Evolutionary conservation across 257 asterid species (phyloP).

Genomic region (Nicotiana sylvestris): DNA sequence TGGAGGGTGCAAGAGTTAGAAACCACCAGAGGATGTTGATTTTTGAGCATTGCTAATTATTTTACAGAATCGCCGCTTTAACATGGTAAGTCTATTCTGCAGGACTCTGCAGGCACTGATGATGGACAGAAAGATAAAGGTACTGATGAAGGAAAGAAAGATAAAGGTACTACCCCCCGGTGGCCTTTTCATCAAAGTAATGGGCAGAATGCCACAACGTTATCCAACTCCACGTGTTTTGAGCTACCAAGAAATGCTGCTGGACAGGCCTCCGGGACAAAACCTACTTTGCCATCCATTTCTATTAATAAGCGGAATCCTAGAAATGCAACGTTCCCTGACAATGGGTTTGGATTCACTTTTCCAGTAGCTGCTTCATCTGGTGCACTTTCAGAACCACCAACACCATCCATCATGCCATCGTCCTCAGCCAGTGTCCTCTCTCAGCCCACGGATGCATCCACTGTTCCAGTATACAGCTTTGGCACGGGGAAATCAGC

Average conservation of each 20-base stretch:
- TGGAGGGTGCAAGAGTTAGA: constrained; percentile 4
- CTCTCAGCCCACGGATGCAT: constrained; percentile 31
- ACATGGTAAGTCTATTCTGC: constrained; percentile 22
- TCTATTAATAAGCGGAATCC: constrained; percentile 42
- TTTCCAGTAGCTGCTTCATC: constrained; percentile 65
- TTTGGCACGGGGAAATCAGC: constrained; percentile 51
- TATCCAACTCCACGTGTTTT: constrained; percentile 20
- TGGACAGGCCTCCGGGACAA: constrained; percentile 26
- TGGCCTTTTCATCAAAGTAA: constrained; percentile 32
- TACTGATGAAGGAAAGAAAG: constrained; percentile 24
- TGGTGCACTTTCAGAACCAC: constrained; percentile 66
- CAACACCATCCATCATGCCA: constrained; percentile 80
- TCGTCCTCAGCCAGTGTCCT: constrained; percentile 25
- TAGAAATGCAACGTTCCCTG: constrained; percentile 25
- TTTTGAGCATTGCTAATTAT: background rate
- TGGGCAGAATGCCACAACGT: constrained; percentile 32
- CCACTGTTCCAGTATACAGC: constrained; percentile 49
- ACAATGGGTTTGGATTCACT: constrained; percentile 57
- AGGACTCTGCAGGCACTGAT: constrained; percentile 30
- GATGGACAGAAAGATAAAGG: constrained; percentile 25
- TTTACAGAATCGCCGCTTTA: background rate
- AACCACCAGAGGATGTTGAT: background rate
- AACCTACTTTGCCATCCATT: constrained; percentile 51
- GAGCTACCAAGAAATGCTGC: constrained; percentile 36
- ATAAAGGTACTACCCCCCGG: constrained; percentile 16